Percentiles rank a stretch among this genome's conserved stretches.
These are phyloP conservation scores for Bruguiera sexangula DNA, from an alignment of 345 rosid genomes.

Conservation along the genomic window DNA sequence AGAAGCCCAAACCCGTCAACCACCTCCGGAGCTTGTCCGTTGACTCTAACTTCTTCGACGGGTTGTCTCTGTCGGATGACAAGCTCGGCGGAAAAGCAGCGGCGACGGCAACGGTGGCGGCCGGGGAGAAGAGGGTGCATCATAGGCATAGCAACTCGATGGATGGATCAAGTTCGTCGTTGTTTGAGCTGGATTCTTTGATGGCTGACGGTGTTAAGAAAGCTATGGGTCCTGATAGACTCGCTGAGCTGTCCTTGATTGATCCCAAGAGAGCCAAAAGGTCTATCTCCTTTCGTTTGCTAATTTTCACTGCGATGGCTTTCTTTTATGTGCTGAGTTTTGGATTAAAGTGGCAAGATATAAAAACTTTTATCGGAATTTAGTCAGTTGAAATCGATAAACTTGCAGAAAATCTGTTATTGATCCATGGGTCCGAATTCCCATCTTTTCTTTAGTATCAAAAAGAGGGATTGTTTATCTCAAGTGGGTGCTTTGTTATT, in stretches of 20 bases:
- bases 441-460: neutral
- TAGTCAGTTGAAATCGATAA: no score
- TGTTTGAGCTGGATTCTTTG: slow-evolving; percentile 57
- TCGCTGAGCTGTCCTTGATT: slow-evolving; percentile 82
- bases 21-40: slow-evolving; percentile 88
- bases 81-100: slow-evolving; percentile 34
- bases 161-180: slow-evolving; percentile 63
- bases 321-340: no score
- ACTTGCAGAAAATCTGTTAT: no score
- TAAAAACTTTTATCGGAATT: no score
- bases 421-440: neutral
- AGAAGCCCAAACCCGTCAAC: slow-evolving; percentile 38
- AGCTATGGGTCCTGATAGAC: slow-evolving; percentile 72
- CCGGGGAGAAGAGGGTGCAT: slow-evolving; percentile 45
- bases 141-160: slow-evolving; percentile 77
- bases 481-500: no score
- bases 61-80: slow-evolving; percentile 29
- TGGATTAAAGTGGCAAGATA: no score
- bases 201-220: slow-evolving; percentile 63
- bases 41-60: slow-evolving; percentile 86
- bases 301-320: no score
- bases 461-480: neutral
- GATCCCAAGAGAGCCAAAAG: slow-evolving; percentile 98
- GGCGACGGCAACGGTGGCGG: slow-evolving; percentile 20
- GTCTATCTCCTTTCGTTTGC: slow-evolving; percentile 24